phyloP scores from a whole-genome alignment of 441 rosid genomes.

The Pelargonium australe region DNA sequence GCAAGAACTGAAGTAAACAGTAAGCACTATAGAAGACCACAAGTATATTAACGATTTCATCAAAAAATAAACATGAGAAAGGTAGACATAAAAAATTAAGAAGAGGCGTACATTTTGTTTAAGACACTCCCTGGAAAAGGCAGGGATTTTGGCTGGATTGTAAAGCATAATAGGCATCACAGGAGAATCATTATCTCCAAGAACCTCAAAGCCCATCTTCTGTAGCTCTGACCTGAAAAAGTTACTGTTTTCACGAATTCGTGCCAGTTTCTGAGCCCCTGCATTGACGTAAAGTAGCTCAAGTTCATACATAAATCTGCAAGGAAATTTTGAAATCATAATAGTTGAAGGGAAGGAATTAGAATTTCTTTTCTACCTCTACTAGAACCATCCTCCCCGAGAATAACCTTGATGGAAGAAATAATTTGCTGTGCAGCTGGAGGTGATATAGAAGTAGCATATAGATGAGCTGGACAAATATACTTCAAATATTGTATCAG shows the following conservation, averaged over 20 bases:
- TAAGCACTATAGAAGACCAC: background rate
- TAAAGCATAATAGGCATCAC: constrained; percentile 96
- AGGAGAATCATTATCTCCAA: constrained; percentile 88
- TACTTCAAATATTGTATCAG: constrained; percentile 63
- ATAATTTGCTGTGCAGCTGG: constrained; percentile 82
- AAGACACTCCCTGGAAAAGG: constrained; percentile 82
- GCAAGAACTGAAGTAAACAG: constrained; percentile 2
- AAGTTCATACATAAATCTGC: background rate
- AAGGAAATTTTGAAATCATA: background rate
- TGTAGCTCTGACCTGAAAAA: constrained; percentile 79
- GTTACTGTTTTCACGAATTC: constrained; percentile 85
- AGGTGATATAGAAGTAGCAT: constrained; percentile 81
- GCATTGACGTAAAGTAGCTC: constrained; percentile 10
- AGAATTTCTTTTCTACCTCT: constrained; percentile 35
- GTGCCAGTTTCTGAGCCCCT: constrained; percentile 85
- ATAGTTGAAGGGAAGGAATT: background rate
- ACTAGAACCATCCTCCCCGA: constrained; percentile 84
- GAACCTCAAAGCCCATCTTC: constrained; percentile 93
- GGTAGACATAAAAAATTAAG: background rate
- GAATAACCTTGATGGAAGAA: constrained; percentile 71
- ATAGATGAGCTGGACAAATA: constrained; percentile 78
- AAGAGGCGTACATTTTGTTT: constrained; percentile 48
- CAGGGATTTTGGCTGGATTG: constrained; percentile 87
- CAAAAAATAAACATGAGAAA: background rate
- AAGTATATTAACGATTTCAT: background rate